phyloP scores from a whole-genome alignment of 805 yeast genomes.

The Sugiyamaella smithiae region DNA sequence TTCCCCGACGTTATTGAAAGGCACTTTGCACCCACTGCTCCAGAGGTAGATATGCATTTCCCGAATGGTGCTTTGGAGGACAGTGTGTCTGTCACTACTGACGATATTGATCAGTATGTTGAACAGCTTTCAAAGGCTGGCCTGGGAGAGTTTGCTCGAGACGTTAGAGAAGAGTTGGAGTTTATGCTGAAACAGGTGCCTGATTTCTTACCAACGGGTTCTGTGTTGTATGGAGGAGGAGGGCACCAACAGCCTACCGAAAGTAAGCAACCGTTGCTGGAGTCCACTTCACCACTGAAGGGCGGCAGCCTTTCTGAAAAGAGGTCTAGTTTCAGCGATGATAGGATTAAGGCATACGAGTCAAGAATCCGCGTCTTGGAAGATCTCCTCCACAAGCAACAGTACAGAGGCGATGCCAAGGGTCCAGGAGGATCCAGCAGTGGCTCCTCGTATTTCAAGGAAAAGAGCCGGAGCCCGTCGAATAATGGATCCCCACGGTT shows the following conservation, averaged over 20 bases:
- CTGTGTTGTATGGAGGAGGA: neutral
- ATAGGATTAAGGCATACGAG: slow-evolving; percentile 58
- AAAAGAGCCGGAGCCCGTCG: slow-evolving; percentile 8
- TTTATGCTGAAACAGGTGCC: slow-evolving; percentile 28
- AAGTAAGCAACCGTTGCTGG: neutral
- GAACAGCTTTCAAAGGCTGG: slow-evolving; percentile 23
- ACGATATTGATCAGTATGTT: slow-evolving; percentile 25
- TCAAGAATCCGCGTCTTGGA: slow-evolving; percentile 74
- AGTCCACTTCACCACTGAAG: neutral
- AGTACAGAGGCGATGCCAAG: slow-evolving; percentile 25
- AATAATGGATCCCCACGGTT: slow-evolving; percentile 13
- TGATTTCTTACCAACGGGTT: neutral
- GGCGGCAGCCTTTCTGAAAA: slow-evolving; percentile 6
- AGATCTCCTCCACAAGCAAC: slow-evolving; percentile 70
- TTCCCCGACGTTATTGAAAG: slow-evolving; percentile 6
- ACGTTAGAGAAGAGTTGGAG: slow-evolving; percentile 30
- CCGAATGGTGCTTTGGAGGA: slow-evolving; percentile 10
- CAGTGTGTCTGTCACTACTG: slow-evolving; percentile 12
- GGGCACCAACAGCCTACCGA: neutral
- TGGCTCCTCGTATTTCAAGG: slow-evolving; percentile 1
- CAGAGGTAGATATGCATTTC: slow-evolving; percentile 24
- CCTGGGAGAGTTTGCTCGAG: slow-evolving; percentile 26
- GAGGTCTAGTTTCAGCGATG: neutral
- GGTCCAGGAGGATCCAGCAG: neutral
- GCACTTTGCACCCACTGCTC: slow-evolving; percentile 1